These are phyloP conservation scores for Exophiala calicioides DNA, from an alignment of 2,329 filamentous ascomycete genomes.

Conservation along the genomic window DNA sequence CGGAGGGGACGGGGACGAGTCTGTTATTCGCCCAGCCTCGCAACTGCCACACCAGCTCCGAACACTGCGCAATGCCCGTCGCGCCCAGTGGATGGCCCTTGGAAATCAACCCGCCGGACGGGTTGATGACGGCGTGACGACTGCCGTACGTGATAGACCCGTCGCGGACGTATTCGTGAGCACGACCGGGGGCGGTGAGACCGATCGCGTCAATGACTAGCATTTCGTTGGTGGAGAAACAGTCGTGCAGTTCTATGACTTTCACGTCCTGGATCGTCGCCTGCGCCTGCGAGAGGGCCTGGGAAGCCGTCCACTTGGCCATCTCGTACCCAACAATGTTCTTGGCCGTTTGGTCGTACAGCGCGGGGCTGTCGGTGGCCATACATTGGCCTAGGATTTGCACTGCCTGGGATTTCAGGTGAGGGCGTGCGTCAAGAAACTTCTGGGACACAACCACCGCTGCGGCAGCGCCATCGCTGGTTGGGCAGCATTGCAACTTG, in stretches of 20 bases:
- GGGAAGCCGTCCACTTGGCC: conserved; percentile 68
- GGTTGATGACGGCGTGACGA: conserved; percentile 74
- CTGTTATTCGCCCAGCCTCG: conserved; percentile 91
- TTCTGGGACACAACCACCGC: conserved; percentile 84
- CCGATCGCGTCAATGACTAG: conserved; percentile 83
- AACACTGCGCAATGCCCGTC: conserved; percentile 89
- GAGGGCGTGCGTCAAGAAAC: conserved; percentile 82
- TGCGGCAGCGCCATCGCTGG: conserved; percentile 87
- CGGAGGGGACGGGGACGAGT: conserved; percentile 67
- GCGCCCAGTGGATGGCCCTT: conserved; percentile 95
- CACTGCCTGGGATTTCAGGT: conserved; percentile 77
- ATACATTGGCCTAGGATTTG: conserved; percentile 85
- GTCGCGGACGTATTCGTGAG: conserved; percentile 82
- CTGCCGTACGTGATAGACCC: conserved; percentile 93
- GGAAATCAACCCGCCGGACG: conserved; percentile 89
- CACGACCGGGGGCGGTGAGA: conserved; percentile 74
- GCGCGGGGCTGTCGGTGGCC: conserved; percentile 74
- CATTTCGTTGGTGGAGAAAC: conserved; percentile 95
- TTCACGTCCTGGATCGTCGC: conserved; percentile 67
- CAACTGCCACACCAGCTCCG: conserved; percentile 95
- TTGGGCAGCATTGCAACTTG: conserved; percentile 96
- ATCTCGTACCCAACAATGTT: conserved; percentile 90
- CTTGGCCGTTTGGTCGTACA: conserved; percentile 79
- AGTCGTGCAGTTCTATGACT: conserved; percentile 93
- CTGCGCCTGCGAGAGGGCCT: conserved; percentile 72